Percentiles rank a stretch among this genome's conserved stretches.
Conservation (phyloP, 345 rosid species). For the Diplotaxis tenuifolia region DNA sequence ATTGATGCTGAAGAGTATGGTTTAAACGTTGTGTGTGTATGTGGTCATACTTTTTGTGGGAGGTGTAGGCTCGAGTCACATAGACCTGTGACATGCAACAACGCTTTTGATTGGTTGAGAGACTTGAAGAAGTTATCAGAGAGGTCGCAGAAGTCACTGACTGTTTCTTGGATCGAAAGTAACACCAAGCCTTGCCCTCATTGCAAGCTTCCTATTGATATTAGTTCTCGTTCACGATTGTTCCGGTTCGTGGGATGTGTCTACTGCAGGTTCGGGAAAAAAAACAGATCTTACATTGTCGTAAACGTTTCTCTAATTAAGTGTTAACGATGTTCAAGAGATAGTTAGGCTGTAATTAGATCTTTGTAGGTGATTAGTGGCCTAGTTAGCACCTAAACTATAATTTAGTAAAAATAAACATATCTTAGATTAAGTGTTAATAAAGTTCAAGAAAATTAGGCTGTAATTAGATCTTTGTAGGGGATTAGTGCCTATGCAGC, state of each 20-base stretch:
- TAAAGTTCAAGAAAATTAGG: background rate
- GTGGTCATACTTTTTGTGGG: slow-evolving; percentile 32
- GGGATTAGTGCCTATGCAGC: too few species aligned
- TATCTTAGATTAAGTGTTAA: background rate
- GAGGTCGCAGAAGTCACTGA: background rate
- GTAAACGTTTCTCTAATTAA: background rate
- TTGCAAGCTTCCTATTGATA: background rate
- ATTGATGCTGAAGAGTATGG: background rate
- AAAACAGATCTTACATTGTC: background rate
- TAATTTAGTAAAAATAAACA: too few species aligned
- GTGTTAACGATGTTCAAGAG: background rate
- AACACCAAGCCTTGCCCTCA: slow-evolving; percentile 23
- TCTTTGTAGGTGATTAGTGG: too few species aligned
- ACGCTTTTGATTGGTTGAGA: slow-evolving; percentile 22
- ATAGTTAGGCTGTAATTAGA: too few species aligned
- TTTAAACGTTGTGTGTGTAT: slow-evolving; percentile 23
- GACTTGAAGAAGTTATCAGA: background rate
- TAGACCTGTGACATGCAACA: slow-evolving; percentile 37
- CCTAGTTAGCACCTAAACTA: too few species aligned
- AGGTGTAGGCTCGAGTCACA: slow-evolving; percentile 29
- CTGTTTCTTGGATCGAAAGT: background rate
- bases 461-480: too few species aligned
- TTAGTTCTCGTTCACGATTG: background rate
- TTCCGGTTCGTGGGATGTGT: background rate
- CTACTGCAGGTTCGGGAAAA: slow-evolving; percentile 20